A percentile compares a stretch with the other conserved stretches of the same genome.
These are phyloP conservation scores for Pedinophyceae sp. DNA, from an alignment of 139 green algal species.

Conservation along the genomic window DNA sequence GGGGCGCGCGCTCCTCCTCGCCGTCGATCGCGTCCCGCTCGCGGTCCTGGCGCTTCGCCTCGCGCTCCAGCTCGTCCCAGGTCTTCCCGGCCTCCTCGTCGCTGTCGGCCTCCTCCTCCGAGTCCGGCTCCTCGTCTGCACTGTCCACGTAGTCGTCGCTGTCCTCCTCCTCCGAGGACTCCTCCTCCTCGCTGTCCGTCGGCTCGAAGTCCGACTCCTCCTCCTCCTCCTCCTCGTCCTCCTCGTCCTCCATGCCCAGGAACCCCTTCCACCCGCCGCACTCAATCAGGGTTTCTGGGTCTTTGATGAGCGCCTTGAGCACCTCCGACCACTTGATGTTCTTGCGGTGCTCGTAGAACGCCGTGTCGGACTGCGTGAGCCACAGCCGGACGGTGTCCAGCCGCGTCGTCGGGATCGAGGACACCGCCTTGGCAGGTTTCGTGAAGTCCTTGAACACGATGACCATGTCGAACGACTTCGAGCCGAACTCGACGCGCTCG, in stretches of 20 bases:
- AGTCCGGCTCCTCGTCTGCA: constrained; percentile 24
- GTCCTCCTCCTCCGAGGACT: constrained; percentile 11
- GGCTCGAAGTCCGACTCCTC: constrained; percentile 4
- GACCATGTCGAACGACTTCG: constrained; percentile 97
- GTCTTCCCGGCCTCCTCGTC: constrained; percentile 52
- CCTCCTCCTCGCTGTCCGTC: constrained; percentile 13
- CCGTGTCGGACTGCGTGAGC: background rate
- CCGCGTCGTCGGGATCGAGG: constrained; percentile 69
- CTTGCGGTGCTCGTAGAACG: constrained; percentile 9
- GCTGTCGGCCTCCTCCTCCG: constrained; percentile 27
- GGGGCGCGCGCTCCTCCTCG: background rate
- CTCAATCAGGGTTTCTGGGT: constrained; percentile 78
- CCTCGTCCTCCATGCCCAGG: constrained; percentile 70
- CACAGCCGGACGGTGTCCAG: constrained; percentile 64
- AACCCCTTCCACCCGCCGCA: constrained; percentile 86
- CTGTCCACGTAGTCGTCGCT: constrained; percentile 21
- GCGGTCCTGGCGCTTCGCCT: constrained; percentile 28
- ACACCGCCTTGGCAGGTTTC: constrained; percentile 57
- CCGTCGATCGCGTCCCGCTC: background rate
- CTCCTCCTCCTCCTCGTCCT: constrained; percentile 33
- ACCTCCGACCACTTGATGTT: constrained; percentile 7
- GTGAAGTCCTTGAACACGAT: constrained; percentile 87
- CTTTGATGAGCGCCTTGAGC: constrained; percentile 17
- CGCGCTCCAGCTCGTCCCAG: constrained; percentile 76
- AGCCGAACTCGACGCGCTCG: constrained; percentile 92